phyloP scores from a whole-genome alignment of 169 alveolate species.

The Plasmodium sp. region DNA sequence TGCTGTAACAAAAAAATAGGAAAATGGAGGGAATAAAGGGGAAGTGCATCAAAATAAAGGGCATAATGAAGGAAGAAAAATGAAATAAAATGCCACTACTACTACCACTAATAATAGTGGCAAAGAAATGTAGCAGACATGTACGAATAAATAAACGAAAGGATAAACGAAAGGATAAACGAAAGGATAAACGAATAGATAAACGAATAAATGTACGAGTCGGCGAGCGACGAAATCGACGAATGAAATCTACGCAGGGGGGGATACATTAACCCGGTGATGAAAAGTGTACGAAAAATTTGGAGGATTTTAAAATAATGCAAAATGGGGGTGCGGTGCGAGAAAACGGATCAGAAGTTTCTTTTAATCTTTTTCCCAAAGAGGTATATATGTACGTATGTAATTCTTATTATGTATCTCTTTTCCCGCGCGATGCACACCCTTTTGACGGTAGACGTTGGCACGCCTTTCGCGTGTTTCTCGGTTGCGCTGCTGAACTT shows the following conservation, averaged over 20 bases:
- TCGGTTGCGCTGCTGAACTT: not conserved
- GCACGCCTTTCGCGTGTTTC: not conserved
- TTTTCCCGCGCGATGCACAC: not conserved
- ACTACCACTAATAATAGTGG: not conserved
- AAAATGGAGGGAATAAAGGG: not conserved
- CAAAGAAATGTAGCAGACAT: not conserved
- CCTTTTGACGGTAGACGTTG: not conserved
- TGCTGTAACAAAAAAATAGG: conserved; percentile 4
- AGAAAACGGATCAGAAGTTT: not conserved
- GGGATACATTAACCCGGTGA: not conserved
- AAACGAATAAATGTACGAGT: not conserved
- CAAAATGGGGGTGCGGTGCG: not conserved
- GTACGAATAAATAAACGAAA: not conserved
- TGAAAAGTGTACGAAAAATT: not conserved
- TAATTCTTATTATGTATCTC: not conserved
- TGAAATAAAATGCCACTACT: not conserved
- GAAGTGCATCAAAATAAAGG: not conserved
- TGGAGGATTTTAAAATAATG: not conserved
- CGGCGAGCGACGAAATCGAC: not conserved
- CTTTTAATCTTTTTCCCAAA: not conserved
- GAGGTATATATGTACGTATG: not conserved
- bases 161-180: not conserved
- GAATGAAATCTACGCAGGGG: not conserved
- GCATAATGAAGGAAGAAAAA: too few species aligned
- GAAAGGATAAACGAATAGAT: not conserved